A percentile compares a stretch with the other conserved stretches of the same genome.
phyloP scores from a whole-genome alignment of 208 protist genomes.

The Leishmania arabica region DNA sequence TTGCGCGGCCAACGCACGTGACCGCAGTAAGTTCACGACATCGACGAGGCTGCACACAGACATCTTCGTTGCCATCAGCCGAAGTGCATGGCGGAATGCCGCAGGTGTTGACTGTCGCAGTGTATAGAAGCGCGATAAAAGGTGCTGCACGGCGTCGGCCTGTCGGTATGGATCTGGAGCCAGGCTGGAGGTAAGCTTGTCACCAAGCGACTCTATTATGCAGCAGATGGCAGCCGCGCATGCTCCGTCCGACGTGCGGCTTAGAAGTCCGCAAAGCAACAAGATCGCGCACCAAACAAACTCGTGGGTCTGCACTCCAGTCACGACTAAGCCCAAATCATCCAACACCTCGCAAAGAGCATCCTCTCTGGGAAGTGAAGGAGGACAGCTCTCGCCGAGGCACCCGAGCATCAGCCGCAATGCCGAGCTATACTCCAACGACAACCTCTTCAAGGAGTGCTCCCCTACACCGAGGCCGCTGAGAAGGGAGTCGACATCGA shows the following conservation, averaged over 20 bases:
- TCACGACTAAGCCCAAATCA: slow-evolving; percentile 22
- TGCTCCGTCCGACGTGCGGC: slow-evolving; percentile 13
- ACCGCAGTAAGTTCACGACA: slow-evolving; percentile 15
- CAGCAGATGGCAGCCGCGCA: slow-evolving; percentile 18
- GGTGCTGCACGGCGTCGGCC: slow-evolving; percentile 18
- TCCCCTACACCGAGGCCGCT: slow-evolving; percentile 11
- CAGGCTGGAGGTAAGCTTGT: slow-evolving; percentile 8
- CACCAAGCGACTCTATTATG: slow-evolving; percentile 18
- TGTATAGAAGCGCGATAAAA: slow-evolving; percentile 30
- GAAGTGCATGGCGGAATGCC: slow-evolving; percentile 22
- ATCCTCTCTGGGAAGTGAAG: slow-evolving; percentile 9
- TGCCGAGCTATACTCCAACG: slow-evolving; percentile 18
- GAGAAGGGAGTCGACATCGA: slow-evolving; percentile 34
- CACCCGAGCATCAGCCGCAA: slow-evolving; percentile 24
- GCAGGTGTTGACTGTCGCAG: slow-evolving; percentile 18
- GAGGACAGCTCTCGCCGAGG: slow-evolving; percentile 21
- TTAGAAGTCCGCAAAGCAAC: slow-evolving; percentile 24
- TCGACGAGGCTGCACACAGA: slow-evolving; percentile 6
- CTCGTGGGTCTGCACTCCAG: slow-evolving; percentile 18
- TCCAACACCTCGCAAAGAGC: slow-evolving; percentile 23
- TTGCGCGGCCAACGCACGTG: slow-evolving; percentile 1
- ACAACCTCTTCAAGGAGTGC: slow-evolving; percentile 1
- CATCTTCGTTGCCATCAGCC: slow-evolving; percentile 7
- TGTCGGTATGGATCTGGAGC: slow-evolving; percentile 9
- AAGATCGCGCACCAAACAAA: slow-evolving; percentile 29